Evolutionary conservation across 2,329 filamentous ascomycete species (phyloP), one percentile per base, ranked within the genome.

Genomic region (Colletotrichum gigasporum): DNA sequence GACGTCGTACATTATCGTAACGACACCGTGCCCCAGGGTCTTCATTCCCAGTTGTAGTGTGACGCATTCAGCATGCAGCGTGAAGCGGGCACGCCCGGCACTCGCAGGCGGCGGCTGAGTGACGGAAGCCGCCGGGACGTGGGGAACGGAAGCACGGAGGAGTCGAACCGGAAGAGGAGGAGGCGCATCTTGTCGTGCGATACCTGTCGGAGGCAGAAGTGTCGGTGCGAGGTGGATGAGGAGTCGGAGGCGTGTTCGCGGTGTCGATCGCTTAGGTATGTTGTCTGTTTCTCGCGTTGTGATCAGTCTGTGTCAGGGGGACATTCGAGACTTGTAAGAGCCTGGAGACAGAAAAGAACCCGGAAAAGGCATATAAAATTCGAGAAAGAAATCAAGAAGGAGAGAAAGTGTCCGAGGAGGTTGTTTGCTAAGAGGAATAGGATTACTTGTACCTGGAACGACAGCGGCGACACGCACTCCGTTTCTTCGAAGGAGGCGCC

Each of bases 171-270:
- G n/a, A 67, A 67, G 45, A 44, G 65, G 9, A 60, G 56, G 50
- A 44, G 65, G 32, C 55, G 65, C 6, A 61, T 67, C n/a, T 51
- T 67, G 11, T 67, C 65, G 4, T 67, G 65, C 18, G 65, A 67
- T 34, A 65, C 65, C 5, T 67, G 65, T 18, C 54, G 63, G 12
- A 65, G 61, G 50, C 61, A 65, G 22, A 67, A 67, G 39, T 67
- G 65, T 35, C 47, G 56, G 14, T 67, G 65, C 16, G 65, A 67
- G 22, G 42, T 65, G 2, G 65, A 67, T 14, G 51, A 60, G 32
- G 55, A 67, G 18, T 65, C 62, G 20, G 61, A 65, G 24, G 35
- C 56, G 28, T 67, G 65, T n/a, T 48, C 61, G 39, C 56, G 65
- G 41, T 67, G 65, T 28, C 65, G 56, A 7, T 62, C 62, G 28